Evolutionary conservation across 345 rosid genomes (phyloP).

Genomic region (Eucalyptus lansdowneana): DNA sequence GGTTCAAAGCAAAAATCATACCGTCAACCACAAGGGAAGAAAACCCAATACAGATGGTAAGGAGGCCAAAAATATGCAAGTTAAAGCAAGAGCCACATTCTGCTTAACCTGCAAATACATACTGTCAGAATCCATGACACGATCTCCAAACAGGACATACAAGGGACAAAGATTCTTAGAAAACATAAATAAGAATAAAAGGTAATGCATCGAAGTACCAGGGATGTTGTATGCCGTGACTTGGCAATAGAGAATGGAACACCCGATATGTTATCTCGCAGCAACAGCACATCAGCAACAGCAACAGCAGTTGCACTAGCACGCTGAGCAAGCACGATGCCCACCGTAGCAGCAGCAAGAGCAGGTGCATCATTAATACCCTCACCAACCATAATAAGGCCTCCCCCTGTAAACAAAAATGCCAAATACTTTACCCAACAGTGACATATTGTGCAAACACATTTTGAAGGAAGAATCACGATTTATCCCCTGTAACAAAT

Average conservation of each 20-base stretch:
- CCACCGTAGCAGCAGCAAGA: constrained; percentile 91
- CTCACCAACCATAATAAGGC: constrained; percentile 93
- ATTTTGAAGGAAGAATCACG: background rate
- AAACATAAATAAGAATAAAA: background rate
- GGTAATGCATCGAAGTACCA: constrained; percentile 26
- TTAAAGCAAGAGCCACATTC: constrained; percentile 79
- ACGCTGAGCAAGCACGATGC: constrained; percentile 92
- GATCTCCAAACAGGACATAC: background rate
- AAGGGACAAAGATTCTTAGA: background rate
- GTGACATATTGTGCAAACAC: background rate
- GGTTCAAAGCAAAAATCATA: constrained; percentile 10
- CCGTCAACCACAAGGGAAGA: constrained; percentile 93
- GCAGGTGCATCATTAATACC: constrained; percentile 99
- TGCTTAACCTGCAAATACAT: constrained; percentile 61
- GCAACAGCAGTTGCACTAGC: constrained; percentile 97
- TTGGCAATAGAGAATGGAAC: constrained; percentile 89
- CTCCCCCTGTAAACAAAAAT: constrained; percentile 58
- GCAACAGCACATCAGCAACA: constrained; percentile 81
- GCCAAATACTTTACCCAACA: background rate
- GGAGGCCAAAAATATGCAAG: constrained; percentile 65
- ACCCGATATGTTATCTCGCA: constrained; percentile 65
- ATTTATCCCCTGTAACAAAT: background rate
- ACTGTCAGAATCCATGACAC: background rate
- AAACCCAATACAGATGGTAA: constrained; percentile 80
- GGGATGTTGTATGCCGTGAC: constrained; percentile 73